Evolutionary conservation across 148 eudicot species (phyloP), one percentile per base, ranked within the genome.

Genomic region (Rhododendron molle): DNA sequence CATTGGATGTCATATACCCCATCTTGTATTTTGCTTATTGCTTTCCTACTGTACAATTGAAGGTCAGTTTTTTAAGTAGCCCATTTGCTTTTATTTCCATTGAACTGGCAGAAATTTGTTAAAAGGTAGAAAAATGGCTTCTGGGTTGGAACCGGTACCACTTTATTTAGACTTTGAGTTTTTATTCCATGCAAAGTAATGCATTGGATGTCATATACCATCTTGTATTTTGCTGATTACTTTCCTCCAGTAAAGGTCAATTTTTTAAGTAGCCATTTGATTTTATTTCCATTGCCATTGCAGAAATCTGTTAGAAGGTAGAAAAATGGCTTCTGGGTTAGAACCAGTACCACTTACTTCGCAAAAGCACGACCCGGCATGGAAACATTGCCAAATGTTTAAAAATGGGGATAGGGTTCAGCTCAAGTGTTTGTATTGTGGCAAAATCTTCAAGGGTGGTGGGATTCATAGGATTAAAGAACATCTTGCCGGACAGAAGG

Each of bases 381-480:
- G 99, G 99, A 97, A 92, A 85, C 99, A 97, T 87, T 92, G 94
- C 85, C 90, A 95, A 20, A 94, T 95, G 98, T 93, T 86, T 32
- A 97, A 94, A 86, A 92, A 88, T 83, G 99, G 96, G 71, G 95
- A 93, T 36, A 88, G 87, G 90, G 91, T 92, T 74, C 95, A 95
- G 80, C 92, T 97, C 10, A 94, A 95, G 86, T 97, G 99, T 89
- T 81, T 91, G 30, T 97, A 95, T 82, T 97, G 99, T 91, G 89
- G 92, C 4, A 97, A 95, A 87, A 74, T 97, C 12, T 97, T 97
- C 88, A 94, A 93, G 89, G 98, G 99, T 79, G 99, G 99, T 81
- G 98, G 98, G 36, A 96, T 96, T 86, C 97, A 96, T 90, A 90
- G 98, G 88, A 92, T 96, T 67, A 96, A 96, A 83, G 98, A 94